Conservation (phyloP, 2,329 filamentous ascomycete genomes). For the Epichloe gansuensis region DNA sequence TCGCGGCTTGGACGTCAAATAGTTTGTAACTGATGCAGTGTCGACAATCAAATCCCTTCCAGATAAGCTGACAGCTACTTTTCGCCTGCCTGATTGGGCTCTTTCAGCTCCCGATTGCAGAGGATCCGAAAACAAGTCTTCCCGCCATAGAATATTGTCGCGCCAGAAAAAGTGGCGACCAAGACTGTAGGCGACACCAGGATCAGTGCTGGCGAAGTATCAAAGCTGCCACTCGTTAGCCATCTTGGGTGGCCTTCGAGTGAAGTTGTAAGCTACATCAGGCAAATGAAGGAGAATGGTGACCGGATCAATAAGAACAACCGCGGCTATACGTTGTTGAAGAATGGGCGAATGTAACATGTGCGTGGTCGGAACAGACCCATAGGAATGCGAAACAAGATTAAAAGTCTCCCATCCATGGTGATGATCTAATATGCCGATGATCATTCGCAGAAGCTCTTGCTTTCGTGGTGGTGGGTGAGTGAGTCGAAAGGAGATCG, state of each 20-base stretch:
- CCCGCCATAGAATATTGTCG: conserved; percentile 57
- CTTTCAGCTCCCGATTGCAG: background rate
- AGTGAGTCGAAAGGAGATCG: conserved; percentile 51
- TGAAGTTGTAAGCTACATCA: conserved; percentile 61
- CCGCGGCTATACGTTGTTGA: conserved; percentile 34
- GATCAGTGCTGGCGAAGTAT: conserved; percentile 58
- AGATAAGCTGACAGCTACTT: conserved; percentile 44
- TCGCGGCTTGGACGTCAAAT: conserved; percentile 25
- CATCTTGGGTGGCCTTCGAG: conserved; percentile 32
- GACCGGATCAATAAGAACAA: conserved; percentile 47
- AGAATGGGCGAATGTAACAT: conserved; percentile 39
- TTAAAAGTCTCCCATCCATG: conserved; percentile 47
- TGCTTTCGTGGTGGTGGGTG: conserved; percentile 34
- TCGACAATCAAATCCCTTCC: conserved; percentile 54
- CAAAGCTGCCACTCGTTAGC: conserved; percentile 61
- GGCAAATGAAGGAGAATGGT: conserved; percentile 55
- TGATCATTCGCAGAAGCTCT: conserved; percentile 44
- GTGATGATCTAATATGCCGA: conserved; percentile 38
- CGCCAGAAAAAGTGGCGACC: conserved; percentile 59
- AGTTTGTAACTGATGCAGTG: conserved; percentile 42
- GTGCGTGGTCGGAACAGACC: conserved; percentile 49
- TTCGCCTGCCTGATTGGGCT: conserved; percentile 10
- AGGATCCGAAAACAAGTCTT: conserved; percentile 35
- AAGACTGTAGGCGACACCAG: conserved; percentile 51
- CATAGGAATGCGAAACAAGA: conserved; percentile 51